These are phyloP conservation scores for Gilbertella persicaria DNA, from an alignment of 371 early-diverging fungal species.

Conservation along the genomic window DNA sequence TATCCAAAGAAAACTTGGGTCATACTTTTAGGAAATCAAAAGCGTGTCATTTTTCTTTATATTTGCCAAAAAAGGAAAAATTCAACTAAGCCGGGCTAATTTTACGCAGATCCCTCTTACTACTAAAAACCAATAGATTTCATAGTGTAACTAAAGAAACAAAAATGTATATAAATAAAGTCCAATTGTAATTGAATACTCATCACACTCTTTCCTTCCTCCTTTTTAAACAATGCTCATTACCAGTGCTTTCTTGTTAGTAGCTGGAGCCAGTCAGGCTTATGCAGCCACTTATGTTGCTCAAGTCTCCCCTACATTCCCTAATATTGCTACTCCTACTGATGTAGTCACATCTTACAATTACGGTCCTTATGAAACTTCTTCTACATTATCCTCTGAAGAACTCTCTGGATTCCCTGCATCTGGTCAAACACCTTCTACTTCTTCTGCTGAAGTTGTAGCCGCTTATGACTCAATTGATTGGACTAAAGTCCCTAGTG, in stretches of 20 bases:
- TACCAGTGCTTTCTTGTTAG: neutral
- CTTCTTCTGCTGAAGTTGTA: constrained; percentile 20
- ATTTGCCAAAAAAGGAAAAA: too few relatives aligned
- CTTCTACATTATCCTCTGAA: constrained; percentile 6
- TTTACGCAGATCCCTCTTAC: too few relatives aligned
- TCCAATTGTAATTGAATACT: too few relatives aligned
- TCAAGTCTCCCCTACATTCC: neutral
- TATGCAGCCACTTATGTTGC: neutral
- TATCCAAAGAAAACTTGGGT: too few relatives aligned
- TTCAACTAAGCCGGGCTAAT: too few relatives aligned
- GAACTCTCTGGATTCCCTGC: constrained; percentile 28
- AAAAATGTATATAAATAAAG: too few relatives aligned
- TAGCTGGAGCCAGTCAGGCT: neutral
- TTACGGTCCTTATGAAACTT: constrained; percentile 6
- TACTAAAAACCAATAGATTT: too few relatives aligned
- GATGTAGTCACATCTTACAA: constrained; percentile 18
- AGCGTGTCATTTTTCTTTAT: too few relatives aligned
- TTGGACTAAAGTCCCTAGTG: constrained; percentile 22
- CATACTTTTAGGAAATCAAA: too few relatives aligned
- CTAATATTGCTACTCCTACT: constrained; percentile 1
- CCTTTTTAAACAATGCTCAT: neutral
- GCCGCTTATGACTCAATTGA: constrained; percentile 20
- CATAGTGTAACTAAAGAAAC: too few relatives aligned
- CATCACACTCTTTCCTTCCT: too few relatives aligned
- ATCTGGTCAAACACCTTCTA: constrained; percentile 35